Base-by-base conservation (phyloP, 495 filamentous ascomycete genomes). In the Penicillium ochrochloron region DNA sequence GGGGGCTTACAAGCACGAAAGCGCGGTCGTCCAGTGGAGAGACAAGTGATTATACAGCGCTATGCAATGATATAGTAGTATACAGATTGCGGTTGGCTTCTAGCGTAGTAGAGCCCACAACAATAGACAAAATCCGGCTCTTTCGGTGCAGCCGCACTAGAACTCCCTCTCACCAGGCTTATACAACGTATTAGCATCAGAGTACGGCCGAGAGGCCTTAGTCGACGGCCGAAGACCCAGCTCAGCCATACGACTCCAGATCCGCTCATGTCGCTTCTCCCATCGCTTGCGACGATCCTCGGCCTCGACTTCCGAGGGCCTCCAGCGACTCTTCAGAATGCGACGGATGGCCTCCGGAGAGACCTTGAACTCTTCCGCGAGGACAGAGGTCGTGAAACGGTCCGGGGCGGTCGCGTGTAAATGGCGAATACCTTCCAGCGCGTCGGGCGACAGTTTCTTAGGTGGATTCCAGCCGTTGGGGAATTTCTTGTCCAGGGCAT, bases 381-480 rank as follows among this genome's bases (percentile, higher is more conserved):
- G 86, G 39, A 88, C 85, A 11, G 82, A 70, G 1, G 92, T 96
- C 21, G 90, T 88, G 79, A 92, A 97, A 55, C 80, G 75, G 1
- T 90, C 83, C 0, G 95, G 93, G 51, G 90, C 87, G 65, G 91
- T 85, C 3, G 82, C 75, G 71, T 96, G 85, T 25, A 99, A 80
- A 33, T 88, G 86, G 21, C 91, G 88, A 61, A 98, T 97, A 31
- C 92, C 93, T 17, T 93, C 89, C 12, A 96, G 72, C 12, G 94
- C 91, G 74, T 97, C 94, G 0, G 94, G 95, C 0, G 95, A 98
- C 2, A 99, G 86, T 61, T 87, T 88, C 77, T 96, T 98, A 29
- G 82, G 81, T 25, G 95, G 93, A 44, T 82, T 79, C 93, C 94
- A 99, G 8, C 88, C 87, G 0, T 67, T 74, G 1, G 86, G 83